Evolutionary conservation across 2,329 filamentous ascomycete species (phyloP).

Genomic region (Claviceps arundinis): DNA sequence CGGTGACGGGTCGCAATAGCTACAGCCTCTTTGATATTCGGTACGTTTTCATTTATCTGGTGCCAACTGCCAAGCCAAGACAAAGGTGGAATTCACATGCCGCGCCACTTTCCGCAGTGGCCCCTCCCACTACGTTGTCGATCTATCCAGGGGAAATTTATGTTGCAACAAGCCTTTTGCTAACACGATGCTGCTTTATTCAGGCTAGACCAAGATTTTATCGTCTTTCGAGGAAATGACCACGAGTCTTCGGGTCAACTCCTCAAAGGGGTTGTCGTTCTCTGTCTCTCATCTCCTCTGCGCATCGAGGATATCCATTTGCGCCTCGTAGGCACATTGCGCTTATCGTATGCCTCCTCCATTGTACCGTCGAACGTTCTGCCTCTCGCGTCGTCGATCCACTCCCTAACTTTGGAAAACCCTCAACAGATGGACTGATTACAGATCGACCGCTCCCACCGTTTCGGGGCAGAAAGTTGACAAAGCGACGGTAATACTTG

Average conservation of each 20-base stretch:
- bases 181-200: background rate
- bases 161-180: background rate
- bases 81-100: background rate
- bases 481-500: slow-evolving; percentile 46
- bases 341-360: slow-evolving; percentile 40
- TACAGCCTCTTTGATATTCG: slow-evolving; percentile 46
- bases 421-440: slow-evolving; percentile 34
- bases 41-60: slow-evolving; percentile 22
- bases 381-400: background rate
- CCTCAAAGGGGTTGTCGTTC: slow-evolving; percentile 58
- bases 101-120: background rate
- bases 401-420: slow-evolving; percentile 6
- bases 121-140: background rate
- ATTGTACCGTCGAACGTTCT: background rate
- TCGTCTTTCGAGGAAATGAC: slow-evolving; percentile 63
- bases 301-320: slow-evolving; percentile 62
- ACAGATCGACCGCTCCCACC: slow-evolving; percentile 40
- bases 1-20: slow-evolving; percentile 35
- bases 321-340: slow-evolving; percentile 55
- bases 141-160: background rate
- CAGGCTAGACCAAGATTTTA: slow-evolving; percentile 66
- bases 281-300: slow-evolving; percentile 57
- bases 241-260: slow-evolving; percentile 65
- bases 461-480: slow-evolving; percentile 47
- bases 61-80: background rate